Evolutionary conservation across 2,329 filamentous ascomycete genomes (phyloP).

Genomic region (Trichoderma citrinoviride): DNA sequence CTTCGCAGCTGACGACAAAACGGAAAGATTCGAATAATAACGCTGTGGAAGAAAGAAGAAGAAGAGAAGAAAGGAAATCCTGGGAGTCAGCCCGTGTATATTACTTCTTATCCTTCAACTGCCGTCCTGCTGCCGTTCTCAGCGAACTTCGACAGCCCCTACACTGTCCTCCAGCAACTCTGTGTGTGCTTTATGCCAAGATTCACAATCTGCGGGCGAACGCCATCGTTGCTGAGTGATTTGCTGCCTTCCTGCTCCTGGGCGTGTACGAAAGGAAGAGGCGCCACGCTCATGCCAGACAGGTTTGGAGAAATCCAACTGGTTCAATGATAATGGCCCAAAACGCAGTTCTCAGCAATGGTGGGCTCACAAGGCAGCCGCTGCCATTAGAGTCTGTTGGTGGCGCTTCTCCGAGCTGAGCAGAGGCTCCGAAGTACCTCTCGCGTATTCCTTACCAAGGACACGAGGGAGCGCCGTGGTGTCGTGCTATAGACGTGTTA

Average conservation of each 20-base stretch:
- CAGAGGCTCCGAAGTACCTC: constrained; percentile 3
- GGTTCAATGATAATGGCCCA: background rate
- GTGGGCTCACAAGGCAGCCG: constrained; percentile 3
- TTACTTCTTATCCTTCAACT: background rate
- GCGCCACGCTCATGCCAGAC: background rate
- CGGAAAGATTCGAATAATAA: background rate
- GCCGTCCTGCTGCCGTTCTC: background rate
- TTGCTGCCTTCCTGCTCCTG: background rate
- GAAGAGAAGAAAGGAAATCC: background rate
- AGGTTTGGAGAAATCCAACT: background rate
- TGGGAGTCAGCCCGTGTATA: background rate
- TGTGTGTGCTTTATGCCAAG: constrained; percentile 4
- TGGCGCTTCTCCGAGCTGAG: constrained; percentile 19
- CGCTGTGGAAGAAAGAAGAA: constrained; percentile 13
- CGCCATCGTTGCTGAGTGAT: background rate
- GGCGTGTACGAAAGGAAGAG: constrained; percentile 8
- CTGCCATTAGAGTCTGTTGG: constrained; percentile 11
- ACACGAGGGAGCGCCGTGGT: background rate
- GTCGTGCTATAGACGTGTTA: background rate
- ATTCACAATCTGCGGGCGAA: background rate
- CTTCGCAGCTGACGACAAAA: constrained; percentile 16
- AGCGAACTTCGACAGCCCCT: constrained; percentile 1
- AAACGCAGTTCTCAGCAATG: background rate
- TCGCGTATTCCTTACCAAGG: background rate
- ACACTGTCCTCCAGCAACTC: background rate